Evolutionary conservation across 2,329 filamentous ascomycete species (phyloP).

Genomic region (Nemania sp.): DNA sequence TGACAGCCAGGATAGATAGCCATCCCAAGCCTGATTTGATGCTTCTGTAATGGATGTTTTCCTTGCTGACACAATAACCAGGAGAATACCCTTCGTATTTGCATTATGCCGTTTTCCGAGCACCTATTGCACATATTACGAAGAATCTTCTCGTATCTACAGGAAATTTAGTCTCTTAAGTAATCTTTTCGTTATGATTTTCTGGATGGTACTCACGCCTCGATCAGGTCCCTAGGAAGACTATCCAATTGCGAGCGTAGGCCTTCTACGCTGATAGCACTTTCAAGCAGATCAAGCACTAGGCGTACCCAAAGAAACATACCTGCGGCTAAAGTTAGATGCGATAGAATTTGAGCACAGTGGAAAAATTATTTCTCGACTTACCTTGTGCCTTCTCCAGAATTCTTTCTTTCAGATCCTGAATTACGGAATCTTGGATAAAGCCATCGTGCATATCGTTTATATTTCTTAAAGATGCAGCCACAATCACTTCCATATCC

Average conservation of each 20-base stretch:
- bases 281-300: background rate
- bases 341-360: background rate
- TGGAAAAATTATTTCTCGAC: background rate
- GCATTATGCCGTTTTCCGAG: background rate
- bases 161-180: background rate
- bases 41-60: background rate
- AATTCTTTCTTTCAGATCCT: too few relatives aligned
- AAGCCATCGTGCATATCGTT: too few relatives aligned
- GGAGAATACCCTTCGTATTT: constrained; percentile 4
- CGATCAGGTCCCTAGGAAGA: background rate
- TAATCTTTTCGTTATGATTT: background rate
- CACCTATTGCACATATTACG: constrained; percentile 1
- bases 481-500: too few relatives aligned
- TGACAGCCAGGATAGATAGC: background rate
- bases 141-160: background rate
- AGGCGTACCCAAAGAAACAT: background rate
- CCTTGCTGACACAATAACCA: background rate
- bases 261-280: background rate
- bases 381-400: background rate
- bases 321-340: background rate
- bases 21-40: background rate
- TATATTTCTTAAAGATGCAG: too few relatives aligned
- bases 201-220: background rate
- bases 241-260: background rate
- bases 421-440: too few relatives aligned